Base-by-base conservation (phyloP, 768 basidiomycete genomes). In the Pisolithus microcarpus region DNA sequence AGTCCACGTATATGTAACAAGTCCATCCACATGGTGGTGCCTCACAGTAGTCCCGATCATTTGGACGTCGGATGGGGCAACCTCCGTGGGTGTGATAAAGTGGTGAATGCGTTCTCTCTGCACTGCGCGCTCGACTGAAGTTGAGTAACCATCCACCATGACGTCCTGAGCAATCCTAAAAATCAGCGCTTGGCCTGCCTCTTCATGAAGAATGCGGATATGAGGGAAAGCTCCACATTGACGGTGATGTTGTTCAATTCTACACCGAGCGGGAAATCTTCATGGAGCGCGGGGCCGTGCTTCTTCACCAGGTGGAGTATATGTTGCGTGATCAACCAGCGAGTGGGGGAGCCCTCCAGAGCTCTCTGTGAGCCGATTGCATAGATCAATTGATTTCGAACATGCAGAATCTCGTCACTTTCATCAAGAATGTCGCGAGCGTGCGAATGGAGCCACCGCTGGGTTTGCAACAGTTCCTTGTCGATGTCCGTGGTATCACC, bases 311-410 rank as follows among this genome's bases (percentile, higher is more conserved):
- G 65, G 21, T 61, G 52, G 16, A 77, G 58, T 5, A 76, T 51
- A 11, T 70, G 61, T 52, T 76, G 73, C 0, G 62, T 64, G 4
- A 61, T 69, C 5, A 48, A 56, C 77, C 77, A 78, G 16, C 76
- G 70, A 48, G 70, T 58, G 9, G 74, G 73, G 39, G 65, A 65
- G 43, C 65, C 65, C 38, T 78, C 72, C 6, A 75, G 45, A 2
- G 68, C 57, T 13, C 39, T 51, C 44, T 71, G 72, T 2, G 61
- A 43, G 19, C 72, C 74, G 38, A 69, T 59, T 0, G 76, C 73
- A 50, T 78, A 78, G 5, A 78, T 59, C 1, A 78, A 59, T 51
- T 77, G 76, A 57, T 77, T 77, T 2, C 68, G 63, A 37, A 72
- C 70, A 52, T 71, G 68, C 3, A 78, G 62, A 26, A 59, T 57